Conservation (phyloP, 164 flowering plant species). For the Vitis rupestris region DNA sequence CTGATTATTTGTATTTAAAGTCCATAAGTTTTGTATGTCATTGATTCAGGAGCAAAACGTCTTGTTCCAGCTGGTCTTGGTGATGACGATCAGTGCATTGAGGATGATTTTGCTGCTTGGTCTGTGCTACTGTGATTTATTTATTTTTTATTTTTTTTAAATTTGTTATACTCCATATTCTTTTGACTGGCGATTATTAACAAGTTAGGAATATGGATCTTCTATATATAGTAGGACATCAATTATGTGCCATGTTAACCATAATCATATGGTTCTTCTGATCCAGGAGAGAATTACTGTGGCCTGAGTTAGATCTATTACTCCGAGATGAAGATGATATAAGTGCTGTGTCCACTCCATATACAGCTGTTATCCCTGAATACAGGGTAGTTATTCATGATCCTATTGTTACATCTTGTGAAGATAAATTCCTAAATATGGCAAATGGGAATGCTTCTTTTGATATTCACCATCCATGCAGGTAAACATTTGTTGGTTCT, state of each 20-base stretch:
- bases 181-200: too few relatives aligned
- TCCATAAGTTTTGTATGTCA: not conserved
- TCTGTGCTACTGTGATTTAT: slow-evolving; percentile 15
- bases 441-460: slow-evolving; percentile 56
- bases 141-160: not conserved
- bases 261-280: slow-evolving; percentile 2
- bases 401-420: slow-evolving; percentile 21
- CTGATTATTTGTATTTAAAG: not conserved
- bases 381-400: slow-evolving; percentile 73
- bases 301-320: slow-evolving; percentile 79
- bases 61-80: slow-evolving; percentile 65
- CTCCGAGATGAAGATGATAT: slow-evolving; percentile 69
- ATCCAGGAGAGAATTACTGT: slow-evolving; percentile 67
- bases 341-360: slow-evolving; percentile 60
- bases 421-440: slow-evolving; percentile 30
- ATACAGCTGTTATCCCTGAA: slow-evolving; percentile 74
- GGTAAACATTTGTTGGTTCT: slow-evolving; percentile 34
- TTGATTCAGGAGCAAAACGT: slow-evolving; percentile 54
- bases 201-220: not conserved
- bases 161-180: not conserved
- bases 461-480: slow-evolving; percentile 94
- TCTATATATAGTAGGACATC: not conserved
- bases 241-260: slow-evolving; percentile 1
- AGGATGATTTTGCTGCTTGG: slow-evolving; percentile 93
- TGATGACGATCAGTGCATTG: slow-evolving; percentile 87